Conservation (phyloP, 1,139 yeast genomes). For the Maudiozyma humilis region DNA sequence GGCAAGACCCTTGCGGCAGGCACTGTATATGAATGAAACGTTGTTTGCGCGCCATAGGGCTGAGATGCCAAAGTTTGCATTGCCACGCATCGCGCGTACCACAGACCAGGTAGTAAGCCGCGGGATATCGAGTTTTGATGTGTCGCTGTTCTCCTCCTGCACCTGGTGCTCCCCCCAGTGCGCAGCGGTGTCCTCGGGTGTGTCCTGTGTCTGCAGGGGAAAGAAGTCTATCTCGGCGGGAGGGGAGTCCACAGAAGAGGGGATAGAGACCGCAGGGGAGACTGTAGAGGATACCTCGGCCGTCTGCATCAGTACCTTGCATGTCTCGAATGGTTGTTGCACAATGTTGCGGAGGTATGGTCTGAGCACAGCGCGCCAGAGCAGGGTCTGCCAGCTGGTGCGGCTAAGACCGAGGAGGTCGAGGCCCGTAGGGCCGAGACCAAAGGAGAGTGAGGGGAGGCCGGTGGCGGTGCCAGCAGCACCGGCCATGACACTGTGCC, state of each 20-base stretch:
- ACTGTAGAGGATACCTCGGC: neutral
- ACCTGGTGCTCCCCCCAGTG: constrained; percentile 3
- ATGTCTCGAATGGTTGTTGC: constrained; percentile 85
- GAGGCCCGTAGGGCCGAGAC: constrained; percentile 42
- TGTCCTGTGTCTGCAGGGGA: constrained; percentile 19
- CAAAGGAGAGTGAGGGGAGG: neutral
- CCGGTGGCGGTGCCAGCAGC: too few relatives aligned
- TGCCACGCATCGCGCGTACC: constrained; percentile 55
- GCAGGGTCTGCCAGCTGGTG: constrained; percentile 50
- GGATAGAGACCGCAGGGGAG: constrained; percentile 17
- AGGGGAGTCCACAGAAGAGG: neutral
- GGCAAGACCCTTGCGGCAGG: constrained; percentile 34
- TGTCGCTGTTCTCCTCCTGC: too few relatives aligned
- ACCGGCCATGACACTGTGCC: too few relatives aligned
- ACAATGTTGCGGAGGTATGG: constrained; percentile 60
- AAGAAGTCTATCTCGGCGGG: constrained; percentile 48
- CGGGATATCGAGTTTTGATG: constrained; percentile 36
- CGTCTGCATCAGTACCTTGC: constrained; percentile 61
- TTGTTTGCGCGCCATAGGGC: constrained; percentile 85
- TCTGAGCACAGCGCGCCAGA: constrained; percentile 53
- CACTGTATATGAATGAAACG: constrained; percentile 71
- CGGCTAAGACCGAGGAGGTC: constrained; percentile 56
- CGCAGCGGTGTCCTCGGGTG: neutral
- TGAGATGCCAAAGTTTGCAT: constrained; percentile 58
- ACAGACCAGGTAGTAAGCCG: constrained; percentile 59